phyloP scores from a whole-genome alignment of 495 filamentous ascomycete genomes.

The Podospora didyma region DNA sequence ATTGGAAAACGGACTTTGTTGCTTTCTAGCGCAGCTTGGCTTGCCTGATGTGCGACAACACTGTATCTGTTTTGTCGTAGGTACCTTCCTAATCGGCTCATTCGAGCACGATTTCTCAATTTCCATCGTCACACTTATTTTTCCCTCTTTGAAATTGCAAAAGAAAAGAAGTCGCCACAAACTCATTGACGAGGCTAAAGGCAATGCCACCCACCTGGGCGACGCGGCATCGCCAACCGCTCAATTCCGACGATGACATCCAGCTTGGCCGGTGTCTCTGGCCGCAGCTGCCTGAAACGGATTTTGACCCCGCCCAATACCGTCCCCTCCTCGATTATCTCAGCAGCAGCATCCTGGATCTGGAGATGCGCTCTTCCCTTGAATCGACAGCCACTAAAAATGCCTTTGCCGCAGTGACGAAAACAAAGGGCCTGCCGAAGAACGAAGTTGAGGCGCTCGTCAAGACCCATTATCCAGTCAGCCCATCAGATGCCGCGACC shows the following conservation, averaged over 20 bases:
- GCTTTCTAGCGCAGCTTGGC: neutral
- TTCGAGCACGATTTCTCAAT: too few species aligned
- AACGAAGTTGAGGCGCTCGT: neutral
- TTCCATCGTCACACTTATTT: neutral
- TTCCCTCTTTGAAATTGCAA: neutral
- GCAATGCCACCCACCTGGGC: neutral
- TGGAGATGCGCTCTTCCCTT: neutral
- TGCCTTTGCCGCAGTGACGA: neutral
- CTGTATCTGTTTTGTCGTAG: too few species aligned
- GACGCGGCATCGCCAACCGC: neutral
- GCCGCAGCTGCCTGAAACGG: neutral
- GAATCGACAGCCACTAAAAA: neutral
- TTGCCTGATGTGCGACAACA: too few species aligned
- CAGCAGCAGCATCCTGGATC: neutral
- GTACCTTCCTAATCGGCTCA: too few species aligned
- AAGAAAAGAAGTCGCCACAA: neutral
- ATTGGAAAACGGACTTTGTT: neutral
- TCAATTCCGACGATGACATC: neutral
- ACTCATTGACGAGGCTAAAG: neutral
- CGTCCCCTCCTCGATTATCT: neutral
- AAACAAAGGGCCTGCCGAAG: neutral
- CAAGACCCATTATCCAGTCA: neutral
- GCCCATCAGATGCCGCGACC: neutral
- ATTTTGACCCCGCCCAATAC: neutral
- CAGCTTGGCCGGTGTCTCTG: neutral